phyloP scores from a whole-genome alignment of 305 asterid genomes.

The Fraxinus latifolia region DNA sequence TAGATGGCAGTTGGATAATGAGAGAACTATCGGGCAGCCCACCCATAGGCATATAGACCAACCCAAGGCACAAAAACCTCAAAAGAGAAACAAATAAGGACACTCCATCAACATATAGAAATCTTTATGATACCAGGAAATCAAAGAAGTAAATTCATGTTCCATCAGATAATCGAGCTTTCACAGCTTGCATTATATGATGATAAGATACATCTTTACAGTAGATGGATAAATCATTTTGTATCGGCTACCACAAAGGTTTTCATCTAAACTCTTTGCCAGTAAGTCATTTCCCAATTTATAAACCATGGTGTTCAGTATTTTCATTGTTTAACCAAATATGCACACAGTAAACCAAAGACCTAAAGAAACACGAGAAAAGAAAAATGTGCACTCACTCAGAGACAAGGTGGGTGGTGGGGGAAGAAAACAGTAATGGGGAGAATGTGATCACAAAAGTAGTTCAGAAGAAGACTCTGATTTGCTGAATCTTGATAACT shows the following conservation, averaged over 20 bases:
- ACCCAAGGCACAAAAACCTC: conserved; percentile 12
- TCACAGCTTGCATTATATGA: neutral
- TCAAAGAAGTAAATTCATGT: neutral
- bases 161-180: neutral
- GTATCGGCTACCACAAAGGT: neutral
- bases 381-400: neutral
- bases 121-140: neutral
- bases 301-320: neutral
- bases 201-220: neutral
- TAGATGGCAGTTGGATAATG: neutral
- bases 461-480: neutral
- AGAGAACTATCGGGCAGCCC: conserved; percentile 8
- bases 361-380: neutral
- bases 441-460: neutral
- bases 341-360: neutral
- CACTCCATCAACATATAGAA: neutral
- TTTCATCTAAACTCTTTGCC: conserved; percentile 1
- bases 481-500: neutral
- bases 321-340: neutral
- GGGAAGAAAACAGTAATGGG: neutral
- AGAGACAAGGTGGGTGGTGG: neutral
- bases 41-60: neutral
- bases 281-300: neutral
- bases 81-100: conserved; percentile 18
- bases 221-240: neutral